These are phyloP conservation scores for Clathrus columnatus DNA, from an alignment of 768 basidiomycete species.

Conservation along the genomic window DNA sequence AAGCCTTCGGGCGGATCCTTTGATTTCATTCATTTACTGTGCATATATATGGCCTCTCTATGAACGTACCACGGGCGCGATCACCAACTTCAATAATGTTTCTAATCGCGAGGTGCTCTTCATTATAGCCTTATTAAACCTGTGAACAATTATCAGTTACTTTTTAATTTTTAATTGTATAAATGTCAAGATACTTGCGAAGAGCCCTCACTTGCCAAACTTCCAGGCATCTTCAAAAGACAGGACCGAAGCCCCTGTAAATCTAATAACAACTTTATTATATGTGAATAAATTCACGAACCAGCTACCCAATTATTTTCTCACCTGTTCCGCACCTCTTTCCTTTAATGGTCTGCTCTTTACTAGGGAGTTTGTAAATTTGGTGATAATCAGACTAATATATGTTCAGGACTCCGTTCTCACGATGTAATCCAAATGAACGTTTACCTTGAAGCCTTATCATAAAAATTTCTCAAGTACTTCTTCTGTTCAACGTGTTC, in stretches of 20 bases:
- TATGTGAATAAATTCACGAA: conserved; percentile 30
- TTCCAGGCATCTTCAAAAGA: conserved; percentile 78
- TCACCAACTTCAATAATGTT: conserved; percentile 88
- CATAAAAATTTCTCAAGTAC: conserved; percentile 85
- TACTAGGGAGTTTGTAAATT: conserved; percentile 85
- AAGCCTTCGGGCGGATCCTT: conserved; percentile 92
- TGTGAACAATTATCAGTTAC: conserved; percentile 24
- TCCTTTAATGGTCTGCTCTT: conserved; percentile 86
- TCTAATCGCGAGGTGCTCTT: conserved; percentile 80
- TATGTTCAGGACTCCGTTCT: not conserved
- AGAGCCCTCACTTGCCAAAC: conserved; percentile 35
- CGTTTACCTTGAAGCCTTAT: conserved; percentile 81
- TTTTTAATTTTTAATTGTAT: conserved; percentile 1
- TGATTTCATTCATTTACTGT: not conserved
- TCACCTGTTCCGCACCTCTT: conserved; percentile 90
- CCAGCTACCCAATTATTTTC: conserved; percentile 10
- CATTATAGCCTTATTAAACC: conserved; percentile 74
- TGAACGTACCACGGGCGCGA: conserved; percentile 74
- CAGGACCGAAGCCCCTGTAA: conserved; percentile 79
- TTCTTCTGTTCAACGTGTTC: conserved; percentile 90
- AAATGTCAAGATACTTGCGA: not conserved
- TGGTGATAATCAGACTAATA: conserved; percentile 68
- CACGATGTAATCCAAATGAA: not conserved
- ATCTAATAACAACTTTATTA: conserved; percentile 60
- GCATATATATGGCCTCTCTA: not conserved